Base-by-base conservation (phyloP, 768 basidiomycete genomes). In the Collybia sp. region DNA sequence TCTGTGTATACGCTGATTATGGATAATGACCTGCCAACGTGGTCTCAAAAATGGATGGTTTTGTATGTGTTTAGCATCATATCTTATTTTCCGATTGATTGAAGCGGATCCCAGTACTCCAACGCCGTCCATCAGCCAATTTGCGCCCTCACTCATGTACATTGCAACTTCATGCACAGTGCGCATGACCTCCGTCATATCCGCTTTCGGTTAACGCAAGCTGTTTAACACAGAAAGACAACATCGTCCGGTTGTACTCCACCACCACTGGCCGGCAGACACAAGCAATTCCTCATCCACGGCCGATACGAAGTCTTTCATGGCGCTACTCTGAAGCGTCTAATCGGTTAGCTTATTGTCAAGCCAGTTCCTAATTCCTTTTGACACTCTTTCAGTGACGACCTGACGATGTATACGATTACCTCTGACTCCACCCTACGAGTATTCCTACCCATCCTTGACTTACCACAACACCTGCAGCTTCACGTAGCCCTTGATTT, bases 381-480 rank as follows among this genome's bases (percentile, higher is more conserved):
- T 12, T 33, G 18, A 18, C 37, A 15, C 53, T 9, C 50, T 40
- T 17, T 30, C 18, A 89, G 88, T 35, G 82, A 85, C 56, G 87
- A 90, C 58, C 69, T 85, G 2, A 80, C 85, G 45, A 71, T 95
- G 2, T 93, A 88, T 60, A 93, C 91, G 31, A 76, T 89, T 49
- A 91, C 93, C 12, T 78, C 81, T 18, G 88, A 93, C 55, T 79
- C 88, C 1, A 85, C 85, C 4, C 61, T 95, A 31, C 82, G 93
- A 17, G 81, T 96, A 56, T 94, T 90, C 62, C 68, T 88, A 30
- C 90, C 93, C 5, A 89, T 96, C 11, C 67, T 96, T 38, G 93
- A 96, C 61, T 80, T 83, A 12, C 91, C 92, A 11, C 80, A 83
- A 51, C 77, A 81, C 58, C 73, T 96, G 34, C 93, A 95, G 61